These are phyloP conservation scores for Ophiobolus disseminans DNA, from an alignment of 2,329 filamentous ascomycete genomes.

Conservation along the genomic window DNA sequence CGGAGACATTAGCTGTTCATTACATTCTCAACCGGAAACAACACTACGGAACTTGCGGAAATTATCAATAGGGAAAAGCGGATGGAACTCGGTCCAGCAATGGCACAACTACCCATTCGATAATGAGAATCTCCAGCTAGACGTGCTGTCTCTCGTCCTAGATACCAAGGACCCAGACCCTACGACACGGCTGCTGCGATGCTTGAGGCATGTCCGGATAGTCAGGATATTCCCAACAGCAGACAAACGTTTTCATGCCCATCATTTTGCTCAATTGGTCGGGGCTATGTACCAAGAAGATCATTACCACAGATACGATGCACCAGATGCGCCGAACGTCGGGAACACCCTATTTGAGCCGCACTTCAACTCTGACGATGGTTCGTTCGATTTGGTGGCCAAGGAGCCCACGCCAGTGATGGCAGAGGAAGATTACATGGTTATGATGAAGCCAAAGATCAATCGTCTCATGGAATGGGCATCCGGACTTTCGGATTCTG, in stretches of 20 bases:
- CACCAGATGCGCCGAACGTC: constrained; percentile 27
- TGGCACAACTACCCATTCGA: constrained; percentile 47
- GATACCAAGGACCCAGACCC: constrained; percentile 3
- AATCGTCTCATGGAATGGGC: constrained; percentile 36
- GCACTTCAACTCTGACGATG: constrained; percentile 36
- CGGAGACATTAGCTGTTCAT: constrained; percentile 11
- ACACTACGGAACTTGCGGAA: constrained; percentile 37
- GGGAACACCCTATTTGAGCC: constrained; percentile 52
- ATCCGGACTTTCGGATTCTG: neutral
- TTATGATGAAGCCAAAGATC: constrained; percentile 46
- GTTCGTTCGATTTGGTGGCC: constrained; percentile 41
- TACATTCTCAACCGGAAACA: constrained; percentile 20
- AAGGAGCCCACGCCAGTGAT: constrained; percentile 35
- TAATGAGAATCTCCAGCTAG: constrained; percentile 34
- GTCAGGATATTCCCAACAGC: constrained; percentile 45
- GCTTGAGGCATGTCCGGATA: constrained; percentile 40
- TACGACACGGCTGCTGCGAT: constrained; percentile 20
- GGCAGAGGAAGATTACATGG: constrained; percentile 49
- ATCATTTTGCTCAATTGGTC: constrained; percentile 43
- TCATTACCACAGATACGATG: constrained; percentile 50
- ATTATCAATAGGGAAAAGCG: constrained; percentile 35
- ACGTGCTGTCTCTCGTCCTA: constrained; percentile 29
- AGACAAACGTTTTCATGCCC: neutral
- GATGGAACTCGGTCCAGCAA: constrained; percentile 35
- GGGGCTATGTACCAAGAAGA: constrained; percentile 51